Percentiles rank a stretch among this genome's conserved stretches.
Evolutionary conservation across 352 stramenopile genomes (phyloP).

Genomic region (Globisporangium perplexum): DNA sequence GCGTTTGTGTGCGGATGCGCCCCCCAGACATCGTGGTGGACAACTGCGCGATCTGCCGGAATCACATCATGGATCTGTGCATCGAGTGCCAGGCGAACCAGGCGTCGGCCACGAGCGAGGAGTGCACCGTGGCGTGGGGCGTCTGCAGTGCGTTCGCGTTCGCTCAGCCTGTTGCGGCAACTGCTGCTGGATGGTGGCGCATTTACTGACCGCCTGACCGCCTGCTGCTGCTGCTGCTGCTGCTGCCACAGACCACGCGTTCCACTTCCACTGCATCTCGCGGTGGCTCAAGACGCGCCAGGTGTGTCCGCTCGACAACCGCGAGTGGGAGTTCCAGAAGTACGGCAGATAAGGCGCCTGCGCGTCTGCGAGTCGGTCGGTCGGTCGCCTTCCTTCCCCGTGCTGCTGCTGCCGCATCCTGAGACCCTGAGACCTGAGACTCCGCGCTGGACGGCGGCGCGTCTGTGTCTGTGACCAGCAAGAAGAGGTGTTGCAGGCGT

Average conservation of each 20-base stretch:
- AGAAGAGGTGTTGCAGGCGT: too few relatives aligned
- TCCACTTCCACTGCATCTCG: conserved; percentile 99
- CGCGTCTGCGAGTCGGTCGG: too few relatives aligned
- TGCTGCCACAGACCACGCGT: conserved; percentile 93
- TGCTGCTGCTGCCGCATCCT: too few relatives aligned
- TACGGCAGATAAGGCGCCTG: conserved; percentile 64
- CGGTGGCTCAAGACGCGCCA: conserved; percentile 98
- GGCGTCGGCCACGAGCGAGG: conserved; percentile 80
- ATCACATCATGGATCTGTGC: conserved; percentile 99
- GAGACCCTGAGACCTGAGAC: too few relatives aligned
- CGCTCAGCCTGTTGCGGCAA: too few relatives aligned
- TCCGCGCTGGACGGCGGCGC: too few relatives aligned
- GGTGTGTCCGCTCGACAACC: conserved; percentile 99
- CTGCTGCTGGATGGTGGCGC: too few relatives aligned
- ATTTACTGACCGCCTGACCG: conserved; percentile 34
- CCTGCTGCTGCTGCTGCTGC: conserved; percentile 66
- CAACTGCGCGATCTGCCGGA: conserved; percentile 98
- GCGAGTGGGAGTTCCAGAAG: conserved; percentile 99
- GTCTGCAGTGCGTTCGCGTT: conserved; percentile 73
- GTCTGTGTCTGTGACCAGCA: too few relatives aligned
- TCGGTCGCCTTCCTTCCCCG: too few relatives aligned
- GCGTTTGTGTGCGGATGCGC: conserved; percentile 10
- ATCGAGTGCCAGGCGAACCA: conserved; percentile 99
- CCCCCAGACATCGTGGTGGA: conserved; percentile 78
- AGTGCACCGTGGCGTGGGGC: conserved; percentile 85